Conservation (phyloP, 306 rosid species). For the Medicago truncatula region MtrunA17r5.0-ANR NC_053049.1:35370001-35370500, state of each 20-base stretch:
- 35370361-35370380: neutral
- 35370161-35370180: slow-evolving; percentile 17
- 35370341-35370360: neutral
- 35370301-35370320: neutral
- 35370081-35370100: slow-evolving; percentile 31
- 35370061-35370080: slow-evolving; percentile 1
- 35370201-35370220: neutral
- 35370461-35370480: too few relatives aligned
- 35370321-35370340: slow-evolving; percentile 4
- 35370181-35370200: slow-evolving; percentile 13
- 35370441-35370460: too few relatives aligned
- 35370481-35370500: too few relatives aligned
- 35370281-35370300: slow-evolving; percentile 1
- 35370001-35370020: neutral
- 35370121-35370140: slow-evolving; percentile 33
- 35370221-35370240: too few relatives aligned
- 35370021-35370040: slow-evolving; percentile 9
- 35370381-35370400: neutral
- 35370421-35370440: too few relatives aligned
- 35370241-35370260: neutral
- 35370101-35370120: slow-evolving; percentile 51
- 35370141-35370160: slow-evolving; percentile 9
- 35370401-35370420: neutral
- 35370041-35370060: slow-evolving; percentile 11
- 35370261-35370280: neutral